Evolutionary conservation across 208 protist genomes (phyloP).

Genomic region (Wallacemonas sp.): DNA sequence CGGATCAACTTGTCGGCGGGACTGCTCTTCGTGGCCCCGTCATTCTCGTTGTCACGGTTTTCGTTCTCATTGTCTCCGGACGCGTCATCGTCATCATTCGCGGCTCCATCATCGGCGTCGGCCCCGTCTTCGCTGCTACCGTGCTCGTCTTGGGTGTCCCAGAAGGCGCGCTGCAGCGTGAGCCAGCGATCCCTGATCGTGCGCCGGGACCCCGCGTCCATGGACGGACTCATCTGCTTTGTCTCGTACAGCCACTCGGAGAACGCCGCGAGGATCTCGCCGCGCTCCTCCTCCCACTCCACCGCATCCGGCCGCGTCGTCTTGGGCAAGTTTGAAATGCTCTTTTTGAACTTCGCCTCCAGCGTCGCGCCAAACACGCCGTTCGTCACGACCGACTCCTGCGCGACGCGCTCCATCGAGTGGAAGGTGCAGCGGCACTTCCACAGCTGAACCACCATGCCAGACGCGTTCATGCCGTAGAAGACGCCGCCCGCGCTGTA

Average conservation of each 20-base stretch:
- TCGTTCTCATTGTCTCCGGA: background rate
- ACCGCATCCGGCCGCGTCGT: constrained; percentile 37
- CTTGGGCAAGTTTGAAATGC: constrained; percentile 47
- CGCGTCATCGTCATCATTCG: background rate
- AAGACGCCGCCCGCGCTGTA: constrained; percentile 70
- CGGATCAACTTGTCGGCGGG: no score
- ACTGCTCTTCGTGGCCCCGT: no score
- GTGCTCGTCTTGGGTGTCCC: constrained; percentile 8
- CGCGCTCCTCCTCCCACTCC: constrained; percentile 60
- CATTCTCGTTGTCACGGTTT: background rate
- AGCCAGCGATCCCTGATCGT: constrained; percentile 63
- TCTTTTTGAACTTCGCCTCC: constrained; percentile 52
- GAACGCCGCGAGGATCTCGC: constrained; percentile 56
- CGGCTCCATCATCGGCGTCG: no score
- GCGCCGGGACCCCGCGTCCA: constrained; percentile 39
- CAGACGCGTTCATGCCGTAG: constrained; percentile 55
- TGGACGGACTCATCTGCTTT: constrained; percentile 54
- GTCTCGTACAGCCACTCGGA: constrained; percentile 67
- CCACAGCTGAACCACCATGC: constrained; percentile 71
- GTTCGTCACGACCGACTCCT: constrained; percentile 76
- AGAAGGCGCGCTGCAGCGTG: constrained; percentile 49
- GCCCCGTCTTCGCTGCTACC: background rate
- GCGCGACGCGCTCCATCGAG: constrained; percentile 61
- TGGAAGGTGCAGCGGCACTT: constrained; percentile 61
- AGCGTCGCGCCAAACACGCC: constrained; percentile 46